Conservation (phyloP, 805 yeast species). For the Starmerella sirachaensis region DNA sequence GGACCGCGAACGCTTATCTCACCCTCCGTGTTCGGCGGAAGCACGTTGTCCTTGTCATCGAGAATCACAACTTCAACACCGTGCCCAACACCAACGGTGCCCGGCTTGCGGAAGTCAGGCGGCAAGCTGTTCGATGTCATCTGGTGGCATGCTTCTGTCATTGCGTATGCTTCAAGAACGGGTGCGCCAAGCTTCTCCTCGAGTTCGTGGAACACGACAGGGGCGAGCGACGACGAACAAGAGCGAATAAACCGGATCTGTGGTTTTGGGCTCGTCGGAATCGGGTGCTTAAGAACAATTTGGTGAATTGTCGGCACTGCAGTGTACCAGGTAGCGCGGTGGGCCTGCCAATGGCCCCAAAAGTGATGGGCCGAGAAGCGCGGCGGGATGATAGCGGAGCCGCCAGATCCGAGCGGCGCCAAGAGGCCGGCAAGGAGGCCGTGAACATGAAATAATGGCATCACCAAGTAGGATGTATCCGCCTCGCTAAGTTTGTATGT, state of each 20-base stretch:
- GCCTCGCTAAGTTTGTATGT: conserved; percentile 41
- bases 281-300: conserved; percentile 42
- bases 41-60: conserved; percentile 37
- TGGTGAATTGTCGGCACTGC: conserved; percentile 70
- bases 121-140: conserved; percentile 63
- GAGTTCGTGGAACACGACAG: conserved; percentile 45
- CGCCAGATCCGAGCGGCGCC: conserved; percentile 49
- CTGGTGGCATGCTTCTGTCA: conserved; percentile 75
- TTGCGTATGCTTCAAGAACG: conserved; percentile 65
- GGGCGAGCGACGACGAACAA: conserved; percentile 61
- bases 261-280: conserved; percentile 40
- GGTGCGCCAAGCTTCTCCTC: conserved; percentile 52
- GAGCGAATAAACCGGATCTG: conserved; percentile 55
- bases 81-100: conserved; percentile 63
- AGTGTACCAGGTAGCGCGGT: conserved; percentile 56
- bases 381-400: conserved; percentile 50
- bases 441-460: conserved; percentile 72
- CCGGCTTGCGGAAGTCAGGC: conserved; percentile 52
- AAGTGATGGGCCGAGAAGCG: conserved; percentile 49
- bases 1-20: conserved; percentile 59
- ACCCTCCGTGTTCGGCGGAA: conserved; percentile 45
- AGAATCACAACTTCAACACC: conserved; percentile 53
- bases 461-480: conserved; percentile 52
- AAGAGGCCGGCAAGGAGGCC: conserved; percentile 57
- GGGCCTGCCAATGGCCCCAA: conserved; percentile 44